Conservation (phyloP, 495 filamentous ascomycete genomes). For the Entonaema liquescens region DNA sequence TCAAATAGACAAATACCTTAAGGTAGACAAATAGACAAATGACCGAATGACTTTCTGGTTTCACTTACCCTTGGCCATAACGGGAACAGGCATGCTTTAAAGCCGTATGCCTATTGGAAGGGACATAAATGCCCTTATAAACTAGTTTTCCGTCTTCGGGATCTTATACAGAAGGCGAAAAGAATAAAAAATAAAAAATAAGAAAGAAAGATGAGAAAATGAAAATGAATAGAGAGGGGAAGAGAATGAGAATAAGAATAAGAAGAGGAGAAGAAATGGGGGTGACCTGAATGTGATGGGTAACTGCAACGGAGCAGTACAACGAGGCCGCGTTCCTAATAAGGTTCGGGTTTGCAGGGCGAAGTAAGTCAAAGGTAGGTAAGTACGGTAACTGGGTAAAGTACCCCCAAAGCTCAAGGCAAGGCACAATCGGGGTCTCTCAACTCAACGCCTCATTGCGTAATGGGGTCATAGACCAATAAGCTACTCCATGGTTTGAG, state of each 20-base stretch:
- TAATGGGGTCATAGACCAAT: conserved; percentile 31
- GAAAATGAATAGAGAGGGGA: neutral
- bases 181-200: neutral
- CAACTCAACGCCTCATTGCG: conserved; percentile 38
- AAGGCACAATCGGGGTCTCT: conserved; percentile 20
- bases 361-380: conserved; percentile 5
- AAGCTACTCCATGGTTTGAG: conserved; percentile 10
- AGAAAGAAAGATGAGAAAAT: conserved; percentile 13
- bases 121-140: conserved; percentile 6
- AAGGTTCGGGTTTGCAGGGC: conserved; percentile 27
- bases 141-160: neutral
- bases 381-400: neutral
- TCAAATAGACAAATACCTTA: too few species aligned
- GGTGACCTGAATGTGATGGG: conserved; percentile 6
- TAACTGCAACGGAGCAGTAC: conserved; percentile 22
- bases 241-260: conserved; percentile 5
- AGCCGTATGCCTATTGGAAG: conserved; percentile 22
- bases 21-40: too few species aligned
- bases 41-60: conserved; percentile 12
- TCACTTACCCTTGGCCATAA: conserved; percentile 58
- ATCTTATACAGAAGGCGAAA: conserved; percentile 1
- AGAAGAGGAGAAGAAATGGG: conserved; percentile 5
- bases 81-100: conserved; percentile 53
- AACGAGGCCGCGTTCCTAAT: conserved; percentile 22
- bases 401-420: conserved; percentile 14